Percentiles rank a stretch among this genome's conserved stretches.
Conservation (phyloP, 495 filamentous ascomycete genomes). For the Xylaria palmicola region DNA sequence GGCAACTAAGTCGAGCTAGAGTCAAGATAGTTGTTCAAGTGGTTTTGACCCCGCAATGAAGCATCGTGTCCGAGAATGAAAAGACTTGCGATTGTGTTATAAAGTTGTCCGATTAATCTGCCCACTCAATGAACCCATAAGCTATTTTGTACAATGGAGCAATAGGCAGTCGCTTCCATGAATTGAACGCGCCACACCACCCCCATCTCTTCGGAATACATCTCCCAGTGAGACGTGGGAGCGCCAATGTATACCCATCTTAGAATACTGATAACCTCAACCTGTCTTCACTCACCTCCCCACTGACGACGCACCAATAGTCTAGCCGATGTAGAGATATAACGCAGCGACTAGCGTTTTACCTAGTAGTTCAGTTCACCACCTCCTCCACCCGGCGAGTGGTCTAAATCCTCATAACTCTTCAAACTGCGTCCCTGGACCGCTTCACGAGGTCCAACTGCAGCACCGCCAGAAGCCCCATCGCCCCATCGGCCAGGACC, state of each 20-base stretch:
- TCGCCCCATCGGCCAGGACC: constrained; percentile 61
- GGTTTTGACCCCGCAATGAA: background rate
- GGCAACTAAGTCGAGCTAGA: too few relatives aligned
- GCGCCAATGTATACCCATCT: background rate
- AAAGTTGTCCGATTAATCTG: background rate
- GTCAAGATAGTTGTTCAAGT: too few relatives aligned
- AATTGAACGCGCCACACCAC: background rate
- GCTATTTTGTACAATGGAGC: constrained; percentile 13
- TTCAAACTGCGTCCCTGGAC: constrained; percentile 88
- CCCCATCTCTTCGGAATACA: background rate
- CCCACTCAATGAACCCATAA: constrained; percentile 4
- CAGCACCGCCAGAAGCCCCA: constrained; percentile 62
- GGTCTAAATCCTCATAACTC: constrained; percentile 96
- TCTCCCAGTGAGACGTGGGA: background rate
- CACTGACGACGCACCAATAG: background rate
- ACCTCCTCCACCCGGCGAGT: constrained; percentile 58
- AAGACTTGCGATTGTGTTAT: constrained; percentile 1
- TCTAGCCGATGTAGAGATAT: background rate
- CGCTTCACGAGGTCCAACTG: constrained; percentile 78
- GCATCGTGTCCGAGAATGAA: background rate
- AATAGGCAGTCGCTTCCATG: background rate
- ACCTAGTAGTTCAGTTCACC: constrained; percentile 61
- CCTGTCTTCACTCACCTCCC: background rate
- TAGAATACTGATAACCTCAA: background rate
- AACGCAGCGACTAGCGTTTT: background rate